Conservation (phyloP, 2,329 filamentous ascomycete genomes). For the Plenodomus lindquistii region DNA sequence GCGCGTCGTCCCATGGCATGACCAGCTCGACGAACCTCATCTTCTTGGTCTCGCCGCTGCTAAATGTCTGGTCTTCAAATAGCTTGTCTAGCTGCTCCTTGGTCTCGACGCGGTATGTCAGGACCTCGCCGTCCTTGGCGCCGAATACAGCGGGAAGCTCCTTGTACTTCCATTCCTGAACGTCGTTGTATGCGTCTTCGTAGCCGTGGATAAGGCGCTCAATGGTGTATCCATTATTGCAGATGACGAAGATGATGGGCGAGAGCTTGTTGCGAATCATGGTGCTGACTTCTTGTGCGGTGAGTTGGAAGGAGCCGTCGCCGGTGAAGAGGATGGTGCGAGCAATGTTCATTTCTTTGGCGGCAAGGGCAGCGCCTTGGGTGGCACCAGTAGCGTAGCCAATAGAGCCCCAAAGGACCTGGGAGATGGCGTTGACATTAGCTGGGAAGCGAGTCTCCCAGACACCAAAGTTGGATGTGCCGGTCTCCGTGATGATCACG, state of each 20-base stretch:
- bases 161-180: conserved; percentile 74
- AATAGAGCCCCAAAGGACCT: conserved; percentile 73
- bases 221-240: conserved; percentile 88
- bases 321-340: conserved; percentile 86
- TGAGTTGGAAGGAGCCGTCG: conserved; percentile 85
- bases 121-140: conserved; percentile 58
- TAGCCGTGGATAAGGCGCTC: conserved; percentile 87
- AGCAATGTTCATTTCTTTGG: conserved; percentile 63
- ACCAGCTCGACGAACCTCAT: conserved; percentile 79
- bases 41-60: conserved; percentile 39
- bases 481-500: conserved; percentile 83
- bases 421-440: conserved; percentile 77
- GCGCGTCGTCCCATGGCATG: conserved; percentile 79
- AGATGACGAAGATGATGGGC: conserved; percentile 82
- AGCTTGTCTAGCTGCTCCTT: conserved; percentile 69
- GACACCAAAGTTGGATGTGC: conserved; percentile 85
- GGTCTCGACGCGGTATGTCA: conserved; percentile 70
- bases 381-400: conserved; percentile 66
- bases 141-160: conserved; percentile 71
- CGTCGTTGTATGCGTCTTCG: conserved; percentile 79
- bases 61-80: conserved; percentile 66
- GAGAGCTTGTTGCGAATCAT: conserved; percentile 77
- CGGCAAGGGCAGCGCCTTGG: conserved; percentile 73
- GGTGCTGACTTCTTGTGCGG: conserved; percentile 80
- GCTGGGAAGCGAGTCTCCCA: conserved; percentile 81